Evolutionary conservation across 208 protist species (phyloP).

Genomic region (Phytomonas sp.): DNA sequence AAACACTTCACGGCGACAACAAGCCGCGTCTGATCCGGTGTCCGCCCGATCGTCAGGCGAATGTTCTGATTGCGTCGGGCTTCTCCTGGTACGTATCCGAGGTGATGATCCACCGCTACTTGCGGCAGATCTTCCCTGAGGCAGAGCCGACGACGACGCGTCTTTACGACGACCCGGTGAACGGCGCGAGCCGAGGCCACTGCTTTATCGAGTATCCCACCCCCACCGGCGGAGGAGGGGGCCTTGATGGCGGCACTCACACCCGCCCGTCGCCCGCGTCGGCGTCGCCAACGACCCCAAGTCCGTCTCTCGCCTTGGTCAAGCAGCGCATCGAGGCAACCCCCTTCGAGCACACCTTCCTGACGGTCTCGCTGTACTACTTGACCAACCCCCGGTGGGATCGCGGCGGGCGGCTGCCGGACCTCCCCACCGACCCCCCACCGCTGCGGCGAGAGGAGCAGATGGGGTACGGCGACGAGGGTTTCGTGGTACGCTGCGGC

Average conservation of each 20-base stretch:
- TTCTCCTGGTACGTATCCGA: constrained; percentile 76
- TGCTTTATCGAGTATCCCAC: constrained; percentile 73
- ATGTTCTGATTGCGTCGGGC: constrained; percentile 60
- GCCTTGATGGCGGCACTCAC: neutral
- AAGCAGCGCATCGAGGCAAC: constrained; percentile 37
- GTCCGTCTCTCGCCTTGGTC: constrained; percentile 23
- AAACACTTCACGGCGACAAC: constrained; percentile 11
- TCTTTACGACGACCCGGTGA: constrained; percentile 68
- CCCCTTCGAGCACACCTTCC: constrained; percentile 28
- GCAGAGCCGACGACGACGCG: constrained; percentile 41
- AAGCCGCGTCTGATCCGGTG: constrained; percentile 15
- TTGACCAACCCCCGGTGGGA: constrained; percentile 63
- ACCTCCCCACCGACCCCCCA: constrained; percentile 62
- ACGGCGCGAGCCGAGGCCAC: constrained; percentile 65
- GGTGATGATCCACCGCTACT: constrained; percentile 34
- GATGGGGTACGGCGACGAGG: constrained; percentile 66
- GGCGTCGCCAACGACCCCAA: constrained; percentile 8
- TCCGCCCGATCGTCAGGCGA: constrained; percentile 9
- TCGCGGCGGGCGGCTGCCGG: constrained; percentile 57
- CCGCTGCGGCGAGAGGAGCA: constrained; percentile 16
- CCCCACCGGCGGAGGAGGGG: neutral
- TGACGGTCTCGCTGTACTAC: constrained; percentile 36
- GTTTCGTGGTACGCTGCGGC: constrained; percentile 60
- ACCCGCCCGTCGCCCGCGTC: neutral
- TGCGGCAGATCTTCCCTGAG: constrained; percentile 31